phyloP scores from a whole-genome alignment of 2,329 filamentous ascomycete genomes.

The Alternaria alternata region DNA sequence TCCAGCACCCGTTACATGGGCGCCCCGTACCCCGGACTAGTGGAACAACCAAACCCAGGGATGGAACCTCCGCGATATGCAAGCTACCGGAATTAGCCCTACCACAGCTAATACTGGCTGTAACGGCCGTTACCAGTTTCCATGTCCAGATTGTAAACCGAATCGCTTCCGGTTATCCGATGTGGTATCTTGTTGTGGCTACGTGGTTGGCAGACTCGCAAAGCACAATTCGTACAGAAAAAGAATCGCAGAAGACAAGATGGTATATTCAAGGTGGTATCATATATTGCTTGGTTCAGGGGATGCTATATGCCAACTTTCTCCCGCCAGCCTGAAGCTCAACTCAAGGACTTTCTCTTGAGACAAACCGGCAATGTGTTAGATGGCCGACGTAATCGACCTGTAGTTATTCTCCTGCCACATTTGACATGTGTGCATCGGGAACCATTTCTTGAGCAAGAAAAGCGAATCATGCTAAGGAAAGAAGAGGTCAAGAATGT shows the following conservation, averaged over 20 bases:
- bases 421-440: neutral
- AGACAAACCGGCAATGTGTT: neutral
- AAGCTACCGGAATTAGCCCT: conserved; percentile 64
- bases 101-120: conserved; percentile 75
- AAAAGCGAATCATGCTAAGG: neutral
- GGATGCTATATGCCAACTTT: conserved; percentile 84
- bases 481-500: neutral
- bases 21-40: conserved; percentile 24
- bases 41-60: conserved; percentile 18
- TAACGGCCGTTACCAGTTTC: conserved; percentile 78
- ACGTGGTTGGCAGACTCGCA: conserved; percentile 26
- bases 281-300: conserved; percentile 85
- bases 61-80: conserved; percentile 11
- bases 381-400: neutral
- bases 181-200: conserved; percentile 88
- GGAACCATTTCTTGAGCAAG: neutral
- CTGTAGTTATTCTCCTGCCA: neutral
- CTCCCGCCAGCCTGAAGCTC: conserved; percentile 79
- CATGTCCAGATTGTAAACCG: conserved; percentile 95
- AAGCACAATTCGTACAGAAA: neutral
- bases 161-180: conserved; percentile 83
- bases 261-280: conserved; percentile 64
- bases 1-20: conserved; percentile 43
- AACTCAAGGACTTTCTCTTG: neutral
- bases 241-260: conserved; percentile 10